Percentiles rank a stretch among this genome's conserved stretches.
These are phyloP conservation scores for Geotrichum reessii DNA, from an alignment of 1,139 yeast species.

Conservation along the genomic window DNA sequence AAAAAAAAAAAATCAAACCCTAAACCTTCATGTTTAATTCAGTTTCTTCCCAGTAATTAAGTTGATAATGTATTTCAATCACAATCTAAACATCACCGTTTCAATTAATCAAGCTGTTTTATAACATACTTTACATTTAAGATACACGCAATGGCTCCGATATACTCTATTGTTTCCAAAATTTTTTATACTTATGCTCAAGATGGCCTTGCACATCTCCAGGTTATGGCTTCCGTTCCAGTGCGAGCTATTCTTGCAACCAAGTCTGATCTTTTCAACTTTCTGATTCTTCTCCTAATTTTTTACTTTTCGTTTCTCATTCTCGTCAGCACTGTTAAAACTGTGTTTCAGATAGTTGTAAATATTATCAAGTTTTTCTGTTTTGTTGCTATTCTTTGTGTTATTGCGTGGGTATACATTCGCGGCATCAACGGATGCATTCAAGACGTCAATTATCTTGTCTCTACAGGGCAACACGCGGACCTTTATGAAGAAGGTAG, in stretches of 20 bases:
- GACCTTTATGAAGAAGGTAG: constrained; percentile 8
- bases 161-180: neutral
- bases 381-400: constrained; percentile 21
- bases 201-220: constrained; percentile 8
- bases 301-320: constrained; percentile 32
- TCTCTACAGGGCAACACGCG: constrained; percentile 13
- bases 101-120: neutral
- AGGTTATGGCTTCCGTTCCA: constrained; percentile 19
- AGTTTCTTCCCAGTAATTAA: neutral
- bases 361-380: constrained; percentile 25
- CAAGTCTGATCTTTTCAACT: constrained; percentile 28
- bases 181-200: constrained; percentile 3
- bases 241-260: constrained; percentile 21
- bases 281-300: constrained; percentile 26
- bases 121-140: constrained; percentile 3
- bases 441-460: constrained; percentile 20
- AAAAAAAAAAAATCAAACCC: neutral
- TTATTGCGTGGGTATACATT: constrained; percentile 24
- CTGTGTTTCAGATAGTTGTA: constrained; percentile 29
- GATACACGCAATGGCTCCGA: constrained; percentile 10
- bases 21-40: neutral
- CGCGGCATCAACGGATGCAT: constrained; percentile 27
- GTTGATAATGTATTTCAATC: neutral
- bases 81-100: neutral
- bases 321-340: constrained; percentile 29